Conservation (phyloP, 345 rosid species). For the Euphorbia lathyris region DNA sequence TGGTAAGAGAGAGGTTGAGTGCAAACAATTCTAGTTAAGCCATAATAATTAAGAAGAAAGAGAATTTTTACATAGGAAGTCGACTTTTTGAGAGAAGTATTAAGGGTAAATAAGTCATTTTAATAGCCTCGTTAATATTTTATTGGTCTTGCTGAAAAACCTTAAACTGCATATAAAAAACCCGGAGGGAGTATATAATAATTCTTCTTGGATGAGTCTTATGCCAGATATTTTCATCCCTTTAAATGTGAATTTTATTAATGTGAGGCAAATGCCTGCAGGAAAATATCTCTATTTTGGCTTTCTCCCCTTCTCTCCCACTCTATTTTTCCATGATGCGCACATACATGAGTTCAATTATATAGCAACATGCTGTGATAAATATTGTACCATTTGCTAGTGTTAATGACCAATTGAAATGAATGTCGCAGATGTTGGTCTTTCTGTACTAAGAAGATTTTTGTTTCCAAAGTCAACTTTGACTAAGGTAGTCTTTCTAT, state of each 20-base stretch:
- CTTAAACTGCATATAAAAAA: no score
- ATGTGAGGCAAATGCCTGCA: background rate
- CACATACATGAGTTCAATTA: background rate
- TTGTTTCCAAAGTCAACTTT: conserved; percentile 49
- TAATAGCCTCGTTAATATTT: no score
- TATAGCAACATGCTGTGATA: background rate
- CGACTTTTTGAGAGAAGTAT: no score
- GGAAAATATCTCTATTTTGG: background rate
- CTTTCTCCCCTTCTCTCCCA: background rate
- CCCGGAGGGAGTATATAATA: background rate
- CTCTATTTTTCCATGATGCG: background rate
- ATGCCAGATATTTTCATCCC: background rate
- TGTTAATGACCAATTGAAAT: conserved; percentile 20
- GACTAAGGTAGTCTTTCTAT: conserved; percentile 52
- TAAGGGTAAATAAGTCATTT: no score
- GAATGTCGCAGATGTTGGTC: conserved; percentile 78
- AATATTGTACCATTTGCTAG: conserved; percentile 3
- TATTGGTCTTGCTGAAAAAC: no score
- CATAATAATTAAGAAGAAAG: no score
- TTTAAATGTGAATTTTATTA: background rate
- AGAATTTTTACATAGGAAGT: no score
- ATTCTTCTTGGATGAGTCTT: background rate
- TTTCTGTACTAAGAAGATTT: conserved; percentile 81
- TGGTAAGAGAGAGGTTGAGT: no score
- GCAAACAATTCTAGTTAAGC: no score